Base-by-base conservation (phyloP, 306 rosid species). In the Biancaea sappan region DNA sequence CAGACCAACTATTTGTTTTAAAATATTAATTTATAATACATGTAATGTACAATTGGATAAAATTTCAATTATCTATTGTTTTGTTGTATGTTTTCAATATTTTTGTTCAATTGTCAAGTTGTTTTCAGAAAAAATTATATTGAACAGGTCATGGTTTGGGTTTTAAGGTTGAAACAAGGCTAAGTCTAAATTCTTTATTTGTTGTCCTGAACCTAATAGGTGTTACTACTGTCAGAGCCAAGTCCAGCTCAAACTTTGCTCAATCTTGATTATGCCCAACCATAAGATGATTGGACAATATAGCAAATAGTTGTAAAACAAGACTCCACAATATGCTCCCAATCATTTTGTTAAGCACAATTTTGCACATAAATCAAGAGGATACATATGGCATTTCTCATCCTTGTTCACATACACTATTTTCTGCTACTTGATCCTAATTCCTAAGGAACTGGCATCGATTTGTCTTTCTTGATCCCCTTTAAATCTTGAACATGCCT, bases 361-460 rank as follows among this genome's bases (percentile, higher is more conserved):
- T 51, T 40, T 53, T 14, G 32, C 62, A 14, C 53, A 37, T 50
- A 75, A 16, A 18, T 8, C 46, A 38, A 18, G 69, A 46, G 61
- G 8, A 9, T 43, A 15, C n/a, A 15, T 58, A 29, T 19, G 29
- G 10, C 15, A 32, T 31, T 12, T 21, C 29, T 70, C 56, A 48
- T 77, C 46, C 53, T 61, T 35, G 50, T 44, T 76, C 56, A 28
- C 58, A 24, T 34, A 9, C 38, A 22, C 40, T 10, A 32, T 54
- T 22, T 32, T n/a, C n/a, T n/a, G n/a, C n/a, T n/a, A n/a, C n/a
- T 24, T 37, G 44, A 3, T 28, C 43, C 62, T 54, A 8, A 5
- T 28, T 65, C 66, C 9, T 13, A n/a, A 48, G 40, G 26, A 68
- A 71, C 61, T 52, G 62, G 44, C 7, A 24, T 16, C 8, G 6